Percentiles rank a stretch among this genome's conserved stretches.
These are phyloP conservation scores for Termitomyces sp. DNA, from an alignment of 768 basidiomycete genomes.

Conservation along the genomic window DNA sequence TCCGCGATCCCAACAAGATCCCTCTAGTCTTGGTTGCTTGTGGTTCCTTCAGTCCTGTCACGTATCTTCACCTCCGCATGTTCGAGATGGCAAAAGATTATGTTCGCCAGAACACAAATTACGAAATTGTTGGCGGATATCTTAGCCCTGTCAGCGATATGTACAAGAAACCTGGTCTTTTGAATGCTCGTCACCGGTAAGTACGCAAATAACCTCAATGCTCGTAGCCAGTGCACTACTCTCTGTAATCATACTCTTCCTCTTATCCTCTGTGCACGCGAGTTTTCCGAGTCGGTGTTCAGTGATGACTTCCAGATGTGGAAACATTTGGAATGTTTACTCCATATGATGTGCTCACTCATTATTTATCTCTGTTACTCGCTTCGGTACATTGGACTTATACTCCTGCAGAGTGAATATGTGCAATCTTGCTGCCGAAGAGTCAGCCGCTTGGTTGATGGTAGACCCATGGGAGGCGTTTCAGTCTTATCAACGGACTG, in stretches of 20 bases:
- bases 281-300: not conserved
- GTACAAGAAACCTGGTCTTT: constrained; percentile 96
- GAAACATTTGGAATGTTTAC: not conserved
- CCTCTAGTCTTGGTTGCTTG: constrained; percentile 97
- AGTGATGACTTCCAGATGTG: constrained; percentile 16
- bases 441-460: constrained; percentile 94
- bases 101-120: constrained; percentile 85
- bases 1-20: constrained; percentile 64
- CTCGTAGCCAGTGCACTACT: not conserved
- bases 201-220: constrained; percentile 29
- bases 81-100: constrained; percentile 99
- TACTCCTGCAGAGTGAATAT: constrained; percentile 64
- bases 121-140: constrained; percentile 94
- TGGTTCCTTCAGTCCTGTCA: constrained; percentile 96
- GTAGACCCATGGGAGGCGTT: constrained; percentile 98
- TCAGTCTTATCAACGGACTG: constrained; percentile 93
- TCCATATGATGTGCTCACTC: constrained; percentile 21
- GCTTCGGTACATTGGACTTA: constrained; percentile 7
- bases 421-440: constrained; percentile 87
- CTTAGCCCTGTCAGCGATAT: constrained; percentile 93
- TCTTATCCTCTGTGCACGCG: not conserved
- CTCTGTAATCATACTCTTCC: not conserved
- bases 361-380: not conserved
- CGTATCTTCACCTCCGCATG: constrained; percentile 98
- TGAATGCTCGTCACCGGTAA: constrained; percentile 87